Evolutionary conservation across 768 basidiomycete genomes (phyloP).

Genomic region (Phaeotremella fagi): DNA sequence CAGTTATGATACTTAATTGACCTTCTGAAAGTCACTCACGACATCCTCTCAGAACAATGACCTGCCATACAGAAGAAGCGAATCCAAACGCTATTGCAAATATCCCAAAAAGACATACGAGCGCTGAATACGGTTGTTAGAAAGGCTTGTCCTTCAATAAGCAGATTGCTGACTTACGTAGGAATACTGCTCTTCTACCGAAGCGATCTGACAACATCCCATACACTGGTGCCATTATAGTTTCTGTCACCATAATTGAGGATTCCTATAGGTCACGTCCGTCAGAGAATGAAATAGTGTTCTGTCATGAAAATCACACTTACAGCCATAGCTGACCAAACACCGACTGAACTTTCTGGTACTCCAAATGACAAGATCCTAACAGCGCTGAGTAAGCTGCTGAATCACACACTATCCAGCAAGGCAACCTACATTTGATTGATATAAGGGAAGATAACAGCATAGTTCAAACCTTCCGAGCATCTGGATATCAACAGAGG

Average conservation of each 20-base stretch:
- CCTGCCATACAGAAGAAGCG: constrained; percentile 15
- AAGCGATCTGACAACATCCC: constrained; percentile 24
- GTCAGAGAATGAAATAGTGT: not conserved
- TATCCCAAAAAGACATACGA: constrained; percentile 22
- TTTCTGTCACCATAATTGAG: constrained; percentile 26
- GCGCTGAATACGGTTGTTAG: no score
- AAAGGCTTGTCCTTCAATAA: no score
- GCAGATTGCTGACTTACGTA: no score
- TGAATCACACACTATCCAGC: not conserved
- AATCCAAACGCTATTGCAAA: constrained; percentile 27
- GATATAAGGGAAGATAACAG: constrained; percentile 38
- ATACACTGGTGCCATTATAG: constrained; percentile 27
- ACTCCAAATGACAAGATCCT: constrained; percentile 27
- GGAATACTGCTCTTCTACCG: constrained; percentile 28
- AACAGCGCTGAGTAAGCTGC: not conserved
- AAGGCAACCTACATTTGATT: constrained; percentile 21
- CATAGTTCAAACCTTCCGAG: constrained; percentile 31
- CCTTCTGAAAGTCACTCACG: constrained; percentile 12
- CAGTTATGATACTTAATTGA: not conserved
- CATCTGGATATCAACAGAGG: constrained; percentile 23
- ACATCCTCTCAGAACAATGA: constrained; percentile 17
- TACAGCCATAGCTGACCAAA: constrained; percentile 32
- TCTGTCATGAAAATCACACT: constrained; percentile 2
- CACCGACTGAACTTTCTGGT: constrained; percentile 29
- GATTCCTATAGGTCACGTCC: constrained; percentile 26